phyloP scores from a whole-genome alignment of 805 yeast genomes.

The Schizosaccharomyces lindneri region DNA sequence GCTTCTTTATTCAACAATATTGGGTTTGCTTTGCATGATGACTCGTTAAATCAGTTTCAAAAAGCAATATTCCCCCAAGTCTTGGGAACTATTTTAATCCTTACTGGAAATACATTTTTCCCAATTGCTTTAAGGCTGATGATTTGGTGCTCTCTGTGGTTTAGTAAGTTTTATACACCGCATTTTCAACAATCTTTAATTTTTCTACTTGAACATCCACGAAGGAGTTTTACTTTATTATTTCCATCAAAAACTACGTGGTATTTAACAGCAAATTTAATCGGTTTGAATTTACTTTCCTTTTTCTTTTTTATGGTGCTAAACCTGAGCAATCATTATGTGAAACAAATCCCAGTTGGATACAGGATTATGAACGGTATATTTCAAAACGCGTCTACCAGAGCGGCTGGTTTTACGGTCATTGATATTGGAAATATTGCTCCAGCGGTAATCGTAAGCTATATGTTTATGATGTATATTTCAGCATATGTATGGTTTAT shows the following conservation, averaged over 20 bases:
- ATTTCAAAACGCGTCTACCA: constrained; percentile 72
- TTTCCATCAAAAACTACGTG: constrained; percentile 87
- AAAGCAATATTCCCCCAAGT: constrained; percentile 41
- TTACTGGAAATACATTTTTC: constrained; percentile 85
- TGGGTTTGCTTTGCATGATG: constrained; percentile 58
- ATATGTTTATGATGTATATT: constrained; percentile 92
- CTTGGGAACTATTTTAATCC: constrained; percentile 40
- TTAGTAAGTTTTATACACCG: constrained; percentile 29
- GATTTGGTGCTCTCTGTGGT: constrained; percentile 9
- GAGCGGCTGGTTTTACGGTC: constrained; percentile 80
- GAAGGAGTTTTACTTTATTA: constrained; percentile 80
- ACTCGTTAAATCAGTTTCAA: constrained; percentile 39
- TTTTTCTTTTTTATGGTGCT: constrained; percentile 55
- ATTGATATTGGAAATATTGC: constrained; percentile 46
- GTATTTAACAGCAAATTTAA: constrained; percentile 65
- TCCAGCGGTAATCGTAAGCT: constrained; percentile 81
- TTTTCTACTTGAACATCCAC: constrained; percentile 78
- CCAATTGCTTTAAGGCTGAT: constrained; percentile 56
- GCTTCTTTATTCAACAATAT: constrained; percentile 62
- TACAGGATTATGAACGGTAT: constrained; percentile 56
- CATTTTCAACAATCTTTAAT: constrained; percentile 47
- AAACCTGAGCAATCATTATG: constrained; percentile 32
- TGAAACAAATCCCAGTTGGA: constrained; percentile 34
- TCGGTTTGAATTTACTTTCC: constrained; percentile 51
- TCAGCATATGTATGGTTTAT: constrained; percentile 40